Conservation (phyloP, 2,329 filamentous ascomycete genomes). For the Alternaria burnsii region DNA sequence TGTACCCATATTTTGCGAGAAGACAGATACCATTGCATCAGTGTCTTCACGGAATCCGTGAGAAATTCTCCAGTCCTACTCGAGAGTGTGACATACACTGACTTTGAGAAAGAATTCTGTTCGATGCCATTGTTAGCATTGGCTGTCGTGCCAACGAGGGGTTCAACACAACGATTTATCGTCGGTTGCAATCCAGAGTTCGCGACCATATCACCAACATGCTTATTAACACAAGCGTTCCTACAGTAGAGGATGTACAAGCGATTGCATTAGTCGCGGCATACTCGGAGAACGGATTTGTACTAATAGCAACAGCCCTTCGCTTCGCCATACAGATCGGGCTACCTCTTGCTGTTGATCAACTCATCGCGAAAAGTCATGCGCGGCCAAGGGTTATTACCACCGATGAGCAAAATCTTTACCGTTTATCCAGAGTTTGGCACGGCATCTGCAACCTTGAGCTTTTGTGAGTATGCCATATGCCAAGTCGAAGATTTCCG, state of each 20-base stretch:
- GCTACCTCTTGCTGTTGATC: slow-evolving; percentile 51
- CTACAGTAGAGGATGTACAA: slow-evolving; percentile 60
- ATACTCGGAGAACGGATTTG: slow-evolving; percentile 62
- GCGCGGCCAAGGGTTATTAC: slow-evolving; percentile 3
- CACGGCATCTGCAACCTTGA: slow-evolving; percentile 63
- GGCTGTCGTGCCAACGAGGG: slow-evolving; percentile 61
- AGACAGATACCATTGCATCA: slow-evolving; percentile 57
- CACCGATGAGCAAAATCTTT: slow-evolving; percentile 46
- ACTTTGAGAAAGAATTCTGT: slow-evolving; percentile 48
- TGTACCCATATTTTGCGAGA: slow-evolving; percentile 59
- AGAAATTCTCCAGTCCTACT: background rate
- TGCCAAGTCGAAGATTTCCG: background rate
- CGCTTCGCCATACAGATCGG: slow-evolving; percentile 61
- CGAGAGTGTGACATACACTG: background rate
- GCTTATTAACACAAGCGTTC: slow-evolving; percentile 53
- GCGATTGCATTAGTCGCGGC: slow-evolving; percentile 62
- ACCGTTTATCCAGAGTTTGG: slow-evolving; percentile 57
- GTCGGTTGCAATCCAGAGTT: slow-evolving; percentile 41
- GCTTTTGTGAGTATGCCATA: slow-evolving; percentile 45
- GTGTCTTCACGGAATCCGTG: slow-evolving; percentile 56
- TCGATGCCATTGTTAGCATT: slow-evolving; percentile 62
- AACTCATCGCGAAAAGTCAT: slow-evolving; percentile 48
- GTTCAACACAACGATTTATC: slow-evolving; percentile 51
- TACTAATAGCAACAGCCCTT: slow-evolving; percentile 61
- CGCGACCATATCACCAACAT: slow-evolving; percentile 57